phyloP scores from a whole-genome alignment of 192 early-diverging fungal species.

The Chytriomyces sp. region DNA sequence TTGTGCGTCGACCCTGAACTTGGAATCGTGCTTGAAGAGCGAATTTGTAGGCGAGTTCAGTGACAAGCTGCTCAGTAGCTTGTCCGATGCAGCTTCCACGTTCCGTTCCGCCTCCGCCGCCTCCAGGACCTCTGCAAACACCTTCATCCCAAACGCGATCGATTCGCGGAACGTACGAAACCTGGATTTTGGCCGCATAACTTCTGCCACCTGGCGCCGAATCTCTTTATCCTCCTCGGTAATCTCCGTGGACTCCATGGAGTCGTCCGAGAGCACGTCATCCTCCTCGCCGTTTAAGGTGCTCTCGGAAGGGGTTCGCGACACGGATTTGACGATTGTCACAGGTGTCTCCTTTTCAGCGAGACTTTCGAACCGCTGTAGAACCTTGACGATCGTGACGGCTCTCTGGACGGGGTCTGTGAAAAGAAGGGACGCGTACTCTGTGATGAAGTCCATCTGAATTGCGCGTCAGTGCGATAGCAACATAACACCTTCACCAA shows the following conservation, averaged over 20 bases:
- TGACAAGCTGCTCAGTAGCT: too few species aligned
- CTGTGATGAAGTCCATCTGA: conserved; percentile 18
- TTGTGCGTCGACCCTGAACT: too few species aligned
- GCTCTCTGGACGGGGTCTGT: conserved; percentile 7
- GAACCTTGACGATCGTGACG: background rate
- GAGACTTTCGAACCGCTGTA: background rate
- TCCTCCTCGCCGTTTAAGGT: conserved; percentile 7
- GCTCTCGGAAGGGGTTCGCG: background rate
- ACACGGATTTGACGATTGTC: background rate
- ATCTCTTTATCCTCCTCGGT: conserved; percentile 7
- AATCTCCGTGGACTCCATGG: background rate
- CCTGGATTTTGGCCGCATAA: background rate
- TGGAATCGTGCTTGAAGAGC: too few species aligned
- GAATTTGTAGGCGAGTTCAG: too few species aligned
- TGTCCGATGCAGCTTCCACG: too few species aligned
- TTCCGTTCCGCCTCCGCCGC: background rate
- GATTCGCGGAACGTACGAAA: conserved; percentile 6
- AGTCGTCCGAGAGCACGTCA: background rate
- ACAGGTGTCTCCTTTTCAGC: background rate
- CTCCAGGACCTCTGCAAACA: background rate
- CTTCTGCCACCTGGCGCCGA: background rate
- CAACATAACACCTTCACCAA: too few species aligned
- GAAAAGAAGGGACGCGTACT: conserved; percentile 4
- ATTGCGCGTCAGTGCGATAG: background rate
- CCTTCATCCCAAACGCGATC: conserved; percentile 8